Conservation (phyloP, 306 rosid species). For the Quercus variabilis region DNA sequence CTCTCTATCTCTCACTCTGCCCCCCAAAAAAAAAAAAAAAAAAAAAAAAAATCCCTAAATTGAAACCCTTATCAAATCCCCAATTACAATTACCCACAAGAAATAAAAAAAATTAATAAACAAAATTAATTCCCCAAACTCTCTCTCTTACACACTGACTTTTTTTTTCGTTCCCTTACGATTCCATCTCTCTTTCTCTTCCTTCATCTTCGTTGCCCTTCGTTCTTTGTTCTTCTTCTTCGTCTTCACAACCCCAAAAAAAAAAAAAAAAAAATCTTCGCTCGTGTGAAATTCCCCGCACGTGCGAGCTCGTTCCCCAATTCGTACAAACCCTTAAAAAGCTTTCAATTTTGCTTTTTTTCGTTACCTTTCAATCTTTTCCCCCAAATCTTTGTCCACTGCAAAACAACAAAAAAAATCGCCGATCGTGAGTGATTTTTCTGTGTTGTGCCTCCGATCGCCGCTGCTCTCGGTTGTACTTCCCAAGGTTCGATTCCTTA, state of each 20-base stretch:
- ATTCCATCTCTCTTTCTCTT: neutral
- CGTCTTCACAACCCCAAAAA: too few species aligned
- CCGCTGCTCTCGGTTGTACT: neutral
- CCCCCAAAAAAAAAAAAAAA: neutral
- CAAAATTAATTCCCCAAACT: neutral
- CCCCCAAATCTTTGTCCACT: too few species aligned
- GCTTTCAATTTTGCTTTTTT: too few species aligned
- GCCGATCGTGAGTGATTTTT: neutral
- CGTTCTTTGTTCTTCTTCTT: neutral
- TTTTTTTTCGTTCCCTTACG: neutral
- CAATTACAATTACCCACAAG: neutral
- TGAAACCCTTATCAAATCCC: constrained; percentile 19
- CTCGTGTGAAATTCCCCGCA: too few species aligned
- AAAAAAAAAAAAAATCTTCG: too few species aligned
- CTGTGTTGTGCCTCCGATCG: constrained; percentile 3
- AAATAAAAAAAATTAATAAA: neutral
- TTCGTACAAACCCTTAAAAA: too few species aligned
- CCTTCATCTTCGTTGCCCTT: neutral
- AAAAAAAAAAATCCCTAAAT: neutral
- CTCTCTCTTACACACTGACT: neutral
- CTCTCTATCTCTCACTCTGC: too few species aligned
- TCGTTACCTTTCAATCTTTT: too few species aligned
- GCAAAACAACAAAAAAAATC: neutral
- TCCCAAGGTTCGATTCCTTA: constrained; percentile 16
- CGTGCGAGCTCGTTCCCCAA: too few species aligned